Evolutionary conservation across 2,329 filamentous ascomycete genomes (phyloP), one percentile per base, ranked within the genome.

Genomic region (Colletotrichum sidae): DNA sequence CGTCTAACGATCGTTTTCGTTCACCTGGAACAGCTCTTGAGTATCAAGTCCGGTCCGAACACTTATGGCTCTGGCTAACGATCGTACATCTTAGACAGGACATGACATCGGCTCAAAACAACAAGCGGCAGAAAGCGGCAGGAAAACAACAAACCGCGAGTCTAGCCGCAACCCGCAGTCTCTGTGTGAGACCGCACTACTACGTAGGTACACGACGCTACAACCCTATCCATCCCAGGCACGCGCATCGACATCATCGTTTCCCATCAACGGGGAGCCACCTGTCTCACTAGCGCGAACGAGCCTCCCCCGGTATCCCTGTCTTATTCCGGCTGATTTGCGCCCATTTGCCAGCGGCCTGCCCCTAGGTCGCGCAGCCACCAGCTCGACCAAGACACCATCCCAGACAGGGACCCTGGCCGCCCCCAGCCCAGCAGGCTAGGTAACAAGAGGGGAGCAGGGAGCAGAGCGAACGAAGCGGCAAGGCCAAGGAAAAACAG

Each of bases 241-340:
- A 52, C 62, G 57, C 57, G 58, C 59, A 65, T 65, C 63, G 63
- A 65, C 63, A 65, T 65, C 58, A 65, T 65, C 58, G 63, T 65
- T 65, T 62, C 63, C 52, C 63, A 62, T 63, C 47, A 65, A 65
- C 52, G 53, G 63, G 63, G 57, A 55, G 47, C 62, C 52, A 51
- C 49, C 46, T 65, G 65, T 68, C 67, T 65, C 67, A 68, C 67
- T 69, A 69, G 65, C 67, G 67, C 65, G 60, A 67, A 65, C 67
- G 65, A 69, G 62, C 65, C 65, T 65, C 56, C 61, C 60, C 67
- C 51, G 41, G 60, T 42, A 64, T 63, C 67, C 64, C 64, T 64
- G 59, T 60, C 51, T 46, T 49, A 55, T 67, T 61, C 64, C 67
- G 65, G 67, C 64, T 67, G 64, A 65, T 68, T 60, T 65, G 45